Evolutionary conservation across 257 asterid species (phyloP), one percentile per base, ranked within the genome.

Genomic region (Hygrophila difformis): DNA sequence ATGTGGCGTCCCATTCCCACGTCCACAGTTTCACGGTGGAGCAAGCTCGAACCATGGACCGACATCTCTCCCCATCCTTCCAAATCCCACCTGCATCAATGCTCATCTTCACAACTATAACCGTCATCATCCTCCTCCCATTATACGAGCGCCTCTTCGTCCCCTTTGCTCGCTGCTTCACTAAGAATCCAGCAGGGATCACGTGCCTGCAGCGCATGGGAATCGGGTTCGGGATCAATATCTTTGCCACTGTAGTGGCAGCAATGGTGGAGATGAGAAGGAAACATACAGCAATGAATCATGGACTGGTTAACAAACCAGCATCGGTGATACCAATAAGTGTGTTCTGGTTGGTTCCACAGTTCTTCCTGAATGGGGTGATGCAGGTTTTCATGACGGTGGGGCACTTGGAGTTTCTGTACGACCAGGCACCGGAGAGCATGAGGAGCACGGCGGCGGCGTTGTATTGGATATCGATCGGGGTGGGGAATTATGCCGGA

Each of bases 371-470:
- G 34, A 89, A 88, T 7, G 95, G 94, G 5, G 2, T 84, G 4
- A 82, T 79, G 0, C 93, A 88, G 22, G 73, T 79, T 15, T 88
- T 88, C 62, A 68, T 68, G 70, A 20, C 77, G 0, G 82, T 88
- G 0, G 94, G 94, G 1, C 94, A 81, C 20, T 18, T 84, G 38
- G 95, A 88, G 38, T 88, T 84, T 39, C 72, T 88, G 0, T 81
- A 81, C 4, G 93, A 88, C 28, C 97, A 88, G 18, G 72, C 92
- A 1, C 94, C 97, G 0, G 94, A 88, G 49, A 88, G 95, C 62
- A 81, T 88, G 97, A 74, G 89, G 61, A 84, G 89, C 47, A 78
- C 86, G 0, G 97, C 81, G 0, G 73, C 74, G 0, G 94, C 95
- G 0, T 58, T 88, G n/a, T 72, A 74, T 19, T 88, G 89, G 60